Evolutionary conservation across 2,329 filamentous ascomycete genomes (phyloP).

Genomic region (Hypoxylon sp.): DNA sequence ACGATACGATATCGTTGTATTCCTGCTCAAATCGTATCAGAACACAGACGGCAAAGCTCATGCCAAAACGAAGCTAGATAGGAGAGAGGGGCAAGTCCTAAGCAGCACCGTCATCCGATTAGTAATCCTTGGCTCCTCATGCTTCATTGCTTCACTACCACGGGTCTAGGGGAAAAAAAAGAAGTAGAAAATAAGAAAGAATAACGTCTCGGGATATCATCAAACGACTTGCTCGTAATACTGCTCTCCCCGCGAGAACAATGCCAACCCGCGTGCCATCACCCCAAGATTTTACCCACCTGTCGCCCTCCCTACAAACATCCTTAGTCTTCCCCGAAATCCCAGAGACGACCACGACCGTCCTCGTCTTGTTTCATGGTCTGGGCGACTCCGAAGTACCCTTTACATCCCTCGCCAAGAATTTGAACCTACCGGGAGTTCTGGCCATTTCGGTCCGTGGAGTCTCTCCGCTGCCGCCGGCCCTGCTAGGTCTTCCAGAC

Average conservation of each 20-base stretch:
- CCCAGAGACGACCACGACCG: conserved; percentile 71
- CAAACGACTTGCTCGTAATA: not conserved
- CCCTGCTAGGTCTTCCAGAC: conserved; percentile 60
- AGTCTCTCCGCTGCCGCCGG: conserved; percentile 71
- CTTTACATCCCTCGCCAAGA: conserved; percentile 73
- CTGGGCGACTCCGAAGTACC: conserved; percentile 77
- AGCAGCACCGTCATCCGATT: not conserved
- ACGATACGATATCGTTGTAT: conserved; percentile 1
- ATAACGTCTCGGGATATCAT: too few species aligned
- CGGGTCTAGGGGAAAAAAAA: too few species aligned
- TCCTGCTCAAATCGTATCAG: not conserved
- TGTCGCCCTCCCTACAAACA: conserved; percentile 52
- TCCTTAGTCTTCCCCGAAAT: conserved; percentile 60
- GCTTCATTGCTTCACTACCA: too few species aligned
- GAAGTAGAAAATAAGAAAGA: too few species aligned
- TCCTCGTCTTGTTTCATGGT: conserved; percentile 84
- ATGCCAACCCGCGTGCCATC: conserved; percentile 59
- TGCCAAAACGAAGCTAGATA: too few species aligned
- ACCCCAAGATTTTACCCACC: conserved; percentile 57
- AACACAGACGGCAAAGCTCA: not conserved
- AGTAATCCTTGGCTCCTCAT: not conserved
- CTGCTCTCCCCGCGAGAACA: conserved; percentile 40
- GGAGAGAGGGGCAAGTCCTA: not conserved
- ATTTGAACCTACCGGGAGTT: conserved; percentile 78
- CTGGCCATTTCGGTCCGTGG: conserved; percentile 78